These are phyloP conservation scores for Coprinopsis cinerea DNA, from an alignment of 768 basidiomycete genomes.

Conservation along the genomic window DNA sequence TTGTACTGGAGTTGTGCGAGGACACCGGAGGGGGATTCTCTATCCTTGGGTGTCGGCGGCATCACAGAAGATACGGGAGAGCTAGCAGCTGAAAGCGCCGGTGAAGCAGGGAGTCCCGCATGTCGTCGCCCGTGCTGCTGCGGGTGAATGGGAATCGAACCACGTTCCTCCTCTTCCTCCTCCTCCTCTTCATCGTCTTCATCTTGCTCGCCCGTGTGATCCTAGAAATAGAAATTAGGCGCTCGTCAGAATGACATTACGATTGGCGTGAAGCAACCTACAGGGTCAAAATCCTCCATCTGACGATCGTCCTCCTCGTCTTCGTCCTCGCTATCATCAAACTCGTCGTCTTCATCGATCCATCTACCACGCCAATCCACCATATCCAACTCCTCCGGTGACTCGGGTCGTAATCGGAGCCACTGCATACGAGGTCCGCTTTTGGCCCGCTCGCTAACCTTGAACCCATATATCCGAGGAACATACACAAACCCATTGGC, in stretches of 20 bases:
- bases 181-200: conserved; percentile 61
- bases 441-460: conserved; percentile 91
- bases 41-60: conserved; percentile 42
- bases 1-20: conserved; percentile 25
- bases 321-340: conserved; percentile 65
- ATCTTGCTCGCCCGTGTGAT: conserved; percentile 43
- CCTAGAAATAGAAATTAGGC: conserved; percentile 27
- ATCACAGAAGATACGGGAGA: conserved; percentile 46
- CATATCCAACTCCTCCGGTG: conserved; percentile 70
- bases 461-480: conserved; percentile 95
- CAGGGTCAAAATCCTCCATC: conserved; percentile 86
- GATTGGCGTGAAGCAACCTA: conserved; percentile 27
- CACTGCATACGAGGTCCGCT: conserved; percentile 97
- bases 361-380: conserved; percentile 92
- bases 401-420: conserved; percentile 84
- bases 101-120: conserved; percentile 30
- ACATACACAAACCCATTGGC: conserved; percentile 84
- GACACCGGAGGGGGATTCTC: conserved; percentile 20
- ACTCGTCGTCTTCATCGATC: conserved; percentile 60
- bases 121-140: conserved; percentile 30
- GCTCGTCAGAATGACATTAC: background rate
- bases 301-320: conserved; percentile 68
- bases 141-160: conserved; percentile 22
- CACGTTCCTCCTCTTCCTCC: conserved; percentile 52
- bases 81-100: conserved; percentile 36